Evolutionary conservation across 768 basidiomycete species (phyloP).

Genomic region (Boletus barrowsii): DNA sequence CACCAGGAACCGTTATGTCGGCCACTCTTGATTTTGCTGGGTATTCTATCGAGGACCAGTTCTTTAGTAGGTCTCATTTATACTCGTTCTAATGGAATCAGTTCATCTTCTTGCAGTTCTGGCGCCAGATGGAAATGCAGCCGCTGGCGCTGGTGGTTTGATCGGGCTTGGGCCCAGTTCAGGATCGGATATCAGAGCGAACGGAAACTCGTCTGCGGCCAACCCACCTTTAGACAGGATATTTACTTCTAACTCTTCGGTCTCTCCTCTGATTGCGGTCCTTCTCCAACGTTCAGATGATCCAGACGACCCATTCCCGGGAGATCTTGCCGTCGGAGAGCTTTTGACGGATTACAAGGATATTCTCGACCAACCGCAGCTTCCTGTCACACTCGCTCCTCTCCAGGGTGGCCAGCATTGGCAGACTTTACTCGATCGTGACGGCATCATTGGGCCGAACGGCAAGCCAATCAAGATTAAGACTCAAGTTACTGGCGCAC

Average conservation of each 20-base stretch:
- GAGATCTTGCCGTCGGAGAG: constrained; percentile 63
- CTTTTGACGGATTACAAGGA: constrained; percentile 46
- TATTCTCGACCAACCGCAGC: constrained; percentile 49
- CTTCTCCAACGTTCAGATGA: constrained; percentile 61
- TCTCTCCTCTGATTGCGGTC: constrained; percentile 61
- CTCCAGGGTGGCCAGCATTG: constrained; percentile 50
- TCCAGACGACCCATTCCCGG: constrained; percentile 48
- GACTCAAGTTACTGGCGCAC: constrained; percentile 43
- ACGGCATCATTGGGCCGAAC: constrained; percentile 62
- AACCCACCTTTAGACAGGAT: constrained; percentile 61
- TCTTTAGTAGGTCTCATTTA: constrained; percentile 11
- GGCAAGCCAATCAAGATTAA: constrained; percentile 45
- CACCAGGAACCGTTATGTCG: constrained; percentile 27
- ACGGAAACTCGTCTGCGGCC: constrained; percentile 37
- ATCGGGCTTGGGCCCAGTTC: constrained; percentile 62
- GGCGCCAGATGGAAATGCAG: constrained; percentile 10
- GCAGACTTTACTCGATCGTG: constrained; percentile 57
- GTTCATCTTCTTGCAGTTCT: constrained; percentile 18
- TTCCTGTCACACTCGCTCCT: constrained; percentile 44
- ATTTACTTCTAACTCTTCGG: constrained; percentile 55
- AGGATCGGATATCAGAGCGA: constrained; percentile 46
- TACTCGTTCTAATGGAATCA: not conserved
- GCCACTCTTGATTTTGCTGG: constrained; percentile 31
- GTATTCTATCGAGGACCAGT: constrained; percentile 49
- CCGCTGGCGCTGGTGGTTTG: constrained; percentile 31